Conservation (phyloP, 371 early-diverging fungal genomes). For the Mucor velutinosus region DNA sequence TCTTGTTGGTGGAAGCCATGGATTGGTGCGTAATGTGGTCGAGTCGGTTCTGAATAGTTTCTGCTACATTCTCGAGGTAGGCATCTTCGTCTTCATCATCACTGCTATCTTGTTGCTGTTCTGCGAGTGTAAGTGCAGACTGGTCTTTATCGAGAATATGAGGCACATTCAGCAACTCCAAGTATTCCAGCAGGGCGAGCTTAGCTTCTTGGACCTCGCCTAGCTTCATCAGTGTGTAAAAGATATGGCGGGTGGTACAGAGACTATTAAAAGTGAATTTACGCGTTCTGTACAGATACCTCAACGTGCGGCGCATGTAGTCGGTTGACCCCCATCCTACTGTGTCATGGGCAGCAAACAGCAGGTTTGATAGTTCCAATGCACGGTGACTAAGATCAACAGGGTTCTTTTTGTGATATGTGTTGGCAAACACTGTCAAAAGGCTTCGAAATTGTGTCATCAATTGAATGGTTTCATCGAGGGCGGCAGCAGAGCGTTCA, state of each 20-base stretch:
- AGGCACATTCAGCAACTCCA: constrained; percentile 46
- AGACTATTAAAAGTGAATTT: constrained; percentile 74
- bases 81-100: constrained; percentile 1
- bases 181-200: constrained; percentile 62
- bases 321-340: constrained; percentile 39
- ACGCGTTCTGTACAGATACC: constrained; percentile 56
- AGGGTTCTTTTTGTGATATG: neutral
- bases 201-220: constrained; percentile 74
- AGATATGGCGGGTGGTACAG: constrained; percentile 62
- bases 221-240: constrained; percentile 53
- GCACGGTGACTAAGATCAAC: constrained; percentile 16
- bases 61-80: neutral
- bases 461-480: constrained; percentile 21
- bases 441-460: constrained; percentile 15
- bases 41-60: constrained; percentile 3
- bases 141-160: constrained; percentile 3
- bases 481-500: constrained; percentile 7
- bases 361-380: constrained; percentile 28
- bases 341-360: constrained; percentile 33
- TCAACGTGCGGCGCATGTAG: constrained; percentile 15
- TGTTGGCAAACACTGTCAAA: constrained; percentile 2
- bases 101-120: neutral
- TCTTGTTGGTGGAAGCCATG: neutral
- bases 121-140: neutral
- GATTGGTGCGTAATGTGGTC: constrained; percentile 3